phyloP scores from a whole-genome alignment of 441 rosid species.

The Rhodomyrtus psidioides region DNA sequence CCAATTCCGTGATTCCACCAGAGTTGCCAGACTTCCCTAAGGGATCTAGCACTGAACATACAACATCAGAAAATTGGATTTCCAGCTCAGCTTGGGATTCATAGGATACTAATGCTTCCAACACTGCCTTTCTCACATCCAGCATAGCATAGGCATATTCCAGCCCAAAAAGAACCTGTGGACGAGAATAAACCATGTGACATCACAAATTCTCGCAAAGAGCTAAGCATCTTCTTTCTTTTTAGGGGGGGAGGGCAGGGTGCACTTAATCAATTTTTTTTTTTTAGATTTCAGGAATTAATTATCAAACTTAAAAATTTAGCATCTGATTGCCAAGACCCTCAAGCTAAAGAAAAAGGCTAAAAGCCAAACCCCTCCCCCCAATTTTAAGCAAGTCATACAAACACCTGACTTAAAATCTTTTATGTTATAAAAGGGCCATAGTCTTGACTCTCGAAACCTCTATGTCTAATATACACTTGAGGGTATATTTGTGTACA shows the following conservation, averaged over 20 bases:
- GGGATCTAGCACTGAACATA: conserved; percentile 43
- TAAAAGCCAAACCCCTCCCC: background rate
- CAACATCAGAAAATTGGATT: conserved; percentile 43
- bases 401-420: background rate
- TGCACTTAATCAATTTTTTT: background rate
- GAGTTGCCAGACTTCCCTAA: conserved; percentile 23
- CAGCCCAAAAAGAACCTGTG: conserved; percentile 80
- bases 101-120: conserved; percentile 18
- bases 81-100: conserved; percentile 12
- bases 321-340: background rate
- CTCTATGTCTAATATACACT: background rate
- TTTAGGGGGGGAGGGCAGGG: background rate
- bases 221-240: background rate
- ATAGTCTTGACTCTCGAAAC: background rate
- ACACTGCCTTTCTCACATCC: conserved; percentile 32
- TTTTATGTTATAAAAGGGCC: background rate
- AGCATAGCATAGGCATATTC: conserved; percentile 68
- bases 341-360: background rate
- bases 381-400: background rate
- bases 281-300: background rate
- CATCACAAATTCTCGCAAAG: background rate
- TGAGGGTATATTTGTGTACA: background rate
- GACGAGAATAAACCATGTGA: background rate
- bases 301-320: background rate
- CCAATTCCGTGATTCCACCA: conserved; percentile 9